Evolutionary conservation across 495 filamentous ascomycete species (phyloP).

Genomic region (Collariella sp.): DNA sequence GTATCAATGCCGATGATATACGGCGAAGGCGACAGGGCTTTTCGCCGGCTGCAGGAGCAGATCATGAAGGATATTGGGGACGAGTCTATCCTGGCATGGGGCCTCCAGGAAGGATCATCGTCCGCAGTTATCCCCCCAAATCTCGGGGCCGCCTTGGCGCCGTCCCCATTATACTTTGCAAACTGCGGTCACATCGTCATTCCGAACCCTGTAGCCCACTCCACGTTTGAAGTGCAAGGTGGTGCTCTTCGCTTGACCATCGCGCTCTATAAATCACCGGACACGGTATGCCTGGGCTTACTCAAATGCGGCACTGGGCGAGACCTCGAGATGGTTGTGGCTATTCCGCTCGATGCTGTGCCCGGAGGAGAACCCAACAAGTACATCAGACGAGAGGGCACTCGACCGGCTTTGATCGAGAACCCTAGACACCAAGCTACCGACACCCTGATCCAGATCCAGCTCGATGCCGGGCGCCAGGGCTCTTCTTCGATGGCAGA

Average conservation of each 20-base stretch:
- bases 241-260: not conserved
- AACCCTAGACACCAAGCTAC: not conserved
- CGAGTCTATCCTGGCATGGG: slow-evolving; percentile 22
- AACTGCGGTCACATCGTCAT: not conserved
- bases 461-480: slow-evolving; percentile 1
- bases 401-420: not conserved
- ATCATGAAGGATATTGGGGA: slow-evolving; percentile 26
- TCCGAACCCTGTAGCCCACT: not conserved
- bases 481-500: not conserved
- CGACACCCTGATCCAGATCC: not conserved
- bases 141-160: not conserved
- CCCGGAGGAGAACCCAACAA: not conserved
- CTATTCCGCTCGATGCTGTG: not conserved
- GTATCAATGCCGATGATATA: slow-evolving; percentile 35
- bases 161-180: not conserved
- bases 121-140: too few species aligned
- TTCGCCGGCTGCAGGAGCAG: slow-evolving; percentile 25
- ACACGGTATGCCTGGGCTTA: not conserved
- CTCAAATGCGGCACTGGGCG: not conserved
- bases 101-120: not conserved
- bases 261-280: not conserved
- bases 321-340: not conserved
- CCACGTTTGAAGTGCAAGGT: not conserved
- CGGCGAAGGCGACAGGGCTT: slow-evolving; percentile 29
- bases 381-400: not conserved